phyloP scores from a whole-genome alignment of 345 rosid species.

The Salix suchowensis region DNA sequence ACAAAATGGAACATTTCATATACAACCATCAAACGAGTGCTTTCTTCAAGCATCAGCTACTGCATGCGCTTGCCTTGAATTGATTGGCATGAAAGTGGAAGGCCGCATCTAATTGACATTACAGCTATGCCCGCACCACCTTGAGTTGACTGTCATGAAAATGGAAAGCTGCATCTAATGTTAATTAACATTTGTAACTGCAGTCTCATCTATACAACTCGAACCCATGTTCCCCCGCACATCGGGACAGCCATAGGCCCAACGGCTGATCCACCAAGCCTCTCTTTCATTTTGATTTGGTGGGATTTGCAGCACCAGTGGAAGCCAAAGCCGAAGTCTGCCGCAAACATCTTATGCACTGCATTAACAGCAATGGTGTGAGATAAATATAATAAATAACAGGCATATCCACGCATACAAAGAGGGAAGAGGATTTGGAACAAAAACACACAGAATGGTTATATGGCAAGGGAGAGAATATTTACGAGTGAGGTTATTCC shows the following conservation, averaged over 20 bases:
- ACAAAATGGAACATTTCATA: not conserved
- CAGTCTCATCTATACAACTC: slow-evolving; percentile 54
- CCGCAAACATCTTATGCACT: slow-evolving; percentile 95
- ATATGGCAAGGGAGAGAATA: not conserved
- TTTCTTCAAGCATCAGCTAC: not conserved
- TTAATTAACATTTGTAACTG: not conserved
- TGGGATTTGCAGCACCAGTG: slow-evolving; percentile 44
- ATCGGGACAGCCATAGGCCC: slow-evolving; percentile 97
- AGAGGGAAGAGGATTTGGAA: not conserved
- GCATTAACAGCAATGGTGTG: slow-evolving; percentile 17
- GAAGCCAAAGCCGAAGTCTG: slow-evolving; percentile 93
- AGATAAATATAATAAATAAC: not conserved
- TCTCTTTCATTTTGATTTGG: slow-evolving; percentile 62
- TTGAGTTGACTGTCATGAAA: not conserved
- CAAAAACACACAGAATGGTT: not conserved
- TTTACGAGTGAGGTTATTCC: not conserved
- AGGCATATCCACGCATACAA: not conserved
- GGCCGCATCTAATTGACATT: not conserved
- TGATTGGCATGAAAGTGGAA: not conserved
- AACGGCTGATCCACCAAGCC: slow-evolving; percentile 92
- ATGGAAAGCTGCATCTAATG: not conserved
- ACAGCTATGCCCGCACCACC: not conserved
- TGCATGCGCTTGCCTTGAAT: not conserved
- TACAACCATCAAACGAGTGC: not conserved
- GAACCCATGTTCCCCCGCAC: slow-evolving; percentile 98